Conservation (phyloP, 441 rosid genomes). For the Eruca vesicaria region DNA sequence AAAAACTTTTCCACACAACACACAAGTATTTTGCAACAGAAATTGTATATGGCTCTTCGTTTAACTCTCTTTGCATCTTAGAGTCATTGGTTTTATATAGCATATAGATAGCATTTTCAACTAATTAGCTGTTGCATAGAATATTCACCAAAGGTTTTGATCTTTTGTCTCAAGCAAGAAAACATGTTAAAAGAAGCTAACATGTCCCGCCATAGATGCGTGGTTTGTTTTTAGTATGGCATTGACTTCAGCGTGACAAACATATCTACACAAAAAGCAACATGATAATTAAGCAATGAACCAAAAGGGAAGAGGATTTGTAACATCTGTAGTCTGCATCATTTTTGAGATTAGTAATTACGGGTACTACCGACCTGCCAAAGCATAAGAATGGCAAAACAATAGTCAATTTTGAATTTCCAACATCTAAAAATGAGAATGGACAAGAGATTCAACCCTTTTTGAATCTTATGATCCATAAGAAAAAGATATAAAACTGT, state of each 20-base stretch:
- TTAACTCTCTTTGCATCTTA: neutral
- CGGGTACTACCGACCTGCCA: constrained; percentile 93
- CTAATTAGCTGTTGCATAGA: neutral
- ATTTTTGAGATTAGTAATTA: constrained; percentile 39
- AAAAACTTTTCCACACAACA: too few species aligned
- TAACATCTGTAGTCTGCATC: neutral
- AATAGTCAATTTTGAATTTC: neutral
- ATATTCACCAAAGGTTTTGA: neutral
- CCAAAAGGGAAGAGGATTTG: constrained; percentile 1
- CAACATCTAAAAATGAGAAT: neutral
- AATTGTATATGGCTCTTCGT: neutral
- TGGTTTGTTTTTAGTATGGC: constrained; percentile 94
- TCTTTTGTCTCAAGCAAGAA: neutral
- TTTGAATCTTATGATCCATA: neutral
- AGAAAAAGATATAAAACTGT: neutral
- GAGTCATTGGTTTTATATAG: neutral
- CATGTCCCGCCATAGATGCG: constrained; percentile 92
- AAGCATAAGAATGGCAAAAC: constrained; percentile 13
- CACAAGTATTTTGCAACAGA: neutral
- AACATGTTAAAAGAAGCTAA: constrained; percentile 19
- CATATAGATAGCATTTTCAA: constrained; percentile 4
- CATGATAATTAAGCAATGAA: constrained; percentile 10
- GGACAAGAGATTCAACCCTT: neutral
- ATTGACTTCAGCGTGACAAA: constrained; percentile 97
- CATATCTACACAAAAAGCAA: constrained; percentile 73